A percentile compares a stretch with the other conserved stretches of the same genome.
Evolutionary conservation across 345 rosid genomes (phyloP).

Genomic region (Citrus australasica): DNA sequence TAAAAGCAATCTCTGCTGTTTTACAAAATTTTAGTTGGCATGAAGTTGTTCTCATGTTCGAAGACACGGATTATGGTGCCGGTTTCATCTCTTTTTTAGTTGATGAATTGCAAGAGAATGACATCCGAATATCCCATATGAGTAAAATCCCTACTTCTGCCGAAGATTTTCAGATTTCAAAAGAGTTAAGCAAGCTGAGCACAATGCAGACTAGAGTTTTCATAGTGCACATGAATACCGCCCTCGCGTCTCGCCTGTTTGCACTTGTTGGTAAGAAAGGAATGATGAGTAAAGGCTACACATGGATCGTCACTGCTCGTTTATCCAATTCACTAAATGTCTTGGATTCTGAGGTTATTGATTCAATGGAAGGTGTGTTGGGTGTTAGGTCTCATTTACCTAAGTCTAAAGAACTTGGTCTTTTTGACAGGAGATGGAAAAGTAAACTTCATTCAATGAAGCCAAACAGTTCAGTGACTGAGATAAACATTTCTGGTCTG

Average conservation of each 20-base stretch:
- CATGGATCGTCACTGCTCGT: conserved; percentile 38
- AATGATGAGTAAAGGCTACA: conserved; percentile 33
- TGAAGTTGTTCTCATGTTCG: conserved; percentile 31
- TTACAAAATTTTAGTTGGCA: conserved; percentile 35
- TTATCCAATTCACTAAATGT: conserved; percentile 6
- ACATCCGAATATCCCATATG: conserved; percentile 16
- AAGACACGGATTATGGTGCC: conserved; percentile 33
- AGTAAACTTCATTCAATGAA: neutral
- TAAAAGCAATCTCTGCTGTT: conserved; percentile 21
- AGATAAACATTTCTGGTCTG: conserved; percentile 3
- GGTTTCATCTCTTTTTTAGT: conserved; percentile 29
- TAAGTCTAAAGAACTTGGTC: neutral
- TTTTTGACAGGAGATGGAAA: conserved; percentile 1
- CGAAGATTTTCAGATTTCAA: conserved; percentile 5
- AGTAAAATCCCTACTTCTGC: conserved; percentile 23
- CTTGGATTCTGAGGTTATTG: neutral
- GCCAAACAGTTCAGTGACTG: neutral
- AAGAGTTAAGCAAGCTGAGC: conserved; percentile 27
- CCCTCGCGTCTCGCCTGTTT: conserved; percentile 32
- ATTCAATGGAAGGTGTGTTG: conserved; percentile 11
- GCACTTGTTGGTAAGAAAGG: conserved; percentile 16
- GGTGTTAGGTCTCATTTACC: conserved; percentile 3
- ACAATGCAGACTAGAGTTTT: conserved; percentile 35
- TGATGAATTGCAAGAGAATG: conserved; percentile 25
- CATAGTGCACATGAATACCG: conserved; percentile 31